phyloP scores from a whole-genome alignment of 768 basidiomycete species.

The Boletus reticulatus region DNA sequence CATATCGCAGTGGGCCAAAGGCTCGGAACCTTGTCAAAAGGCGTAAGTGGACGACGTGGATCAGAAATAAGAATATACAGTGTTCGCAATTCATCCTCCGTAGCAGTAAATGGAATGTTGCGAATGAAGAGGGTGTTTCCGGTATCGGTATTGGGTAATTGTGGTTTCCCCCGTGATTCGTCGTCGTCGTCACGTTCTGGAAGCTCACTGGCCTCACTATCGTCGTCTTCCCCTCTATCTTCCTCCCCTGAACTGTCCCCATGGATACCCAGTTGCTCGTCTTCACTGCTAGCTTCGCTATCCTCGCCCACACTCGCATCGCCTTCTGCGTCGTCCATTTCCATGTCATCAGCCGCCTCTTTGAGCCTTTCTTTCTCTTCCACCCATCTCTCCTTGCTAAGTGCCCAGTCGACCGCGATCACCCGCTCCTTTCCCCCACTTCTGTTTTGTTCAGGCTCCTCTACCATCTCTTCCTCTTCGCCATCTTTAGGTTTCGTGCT shows the following conservation, averaged over 20 bases:
- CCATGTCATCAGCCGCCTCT: conserved; percentile 27
- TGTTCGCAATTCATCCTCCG: conserved; percentile 86
- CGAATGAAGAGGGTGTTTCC: conserved; percentile 94
- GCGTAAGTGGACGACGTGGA: background rate
- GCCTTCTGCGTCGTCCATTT: conserved; percentile 31
- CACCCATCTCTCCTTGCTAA: conserved; percentile 92
- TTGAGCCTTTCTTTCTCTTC: conserved; percentile 64
- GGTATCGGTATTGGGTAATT: conserved; percentile 78
- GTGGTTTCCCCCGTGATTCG: conserved; percentile 55
- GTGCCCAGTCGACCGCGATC: conserved; percentile 95
- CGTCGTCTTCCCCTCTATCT: conserved; percentile 25
- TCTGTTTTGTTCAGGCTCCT: conserved; percentile 32
- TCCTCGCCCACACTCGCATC: conserved; percentile 21
- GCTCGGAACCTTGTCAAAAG: conserved; percentile 61
- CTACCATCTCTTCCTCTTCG: conserved; percentile 37
- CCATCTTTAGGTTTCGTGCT: conserved; percentile 31
- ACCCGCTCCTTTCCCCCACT: conserved; percentile 50
- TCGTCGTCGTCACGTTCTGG: conserved; percentile 18
- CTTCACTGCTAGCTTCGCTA: conserved; percentile 37
- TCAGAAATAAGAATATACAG: conserved; percentile 51
- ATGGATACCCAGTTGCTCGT: conserved; percentile 46
- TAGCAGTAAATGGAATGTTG: conserved; percentile 89
- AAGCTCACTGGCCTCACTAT: conserved; percentile 19
- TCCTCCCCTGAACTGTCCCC: conserved; percentile 28
- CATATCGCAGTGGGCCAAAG: conserved; percentile 92